A percentile compares a stretch with the other conserved stretches of the same genome.
Evolutionary conservation across 768 basidiomycete genomes (phyloP).

Genomic region (Amyloporia xantha): DNA sequence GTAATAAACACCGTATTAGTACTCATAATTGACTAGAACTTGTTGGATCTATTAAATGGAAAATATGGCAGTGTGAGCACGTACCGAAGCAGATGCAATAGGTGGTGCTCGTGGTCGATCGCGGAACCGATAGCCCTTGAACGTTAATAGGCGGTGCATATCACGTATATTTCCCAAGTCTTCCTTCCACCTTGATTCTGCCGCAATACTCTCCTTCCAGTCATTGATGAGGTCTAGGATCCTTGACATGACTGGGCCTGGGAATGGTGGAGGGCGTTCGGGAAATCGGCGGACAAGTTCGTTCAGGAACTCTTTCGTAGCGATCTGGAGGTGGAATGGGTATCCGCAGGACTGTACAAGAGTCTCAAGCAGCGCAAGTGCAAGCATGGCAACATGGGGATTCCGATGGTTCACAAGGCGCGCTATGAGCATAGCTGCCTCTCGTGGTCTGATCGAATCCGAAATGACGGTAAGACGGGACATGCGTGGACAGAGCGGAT

Average conservation of each 20-base stretch:
- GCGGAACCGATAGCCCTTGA: constrained; percentile 86
- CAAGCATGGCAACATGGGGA: constrained; percentile 83
- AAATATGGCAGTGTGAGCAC: not conserved
- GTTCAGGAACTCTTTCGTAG: constrained; percentile 97
- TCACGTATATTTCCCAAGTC: constrained; percentile 96
- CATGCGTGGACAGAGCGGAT: not conserved
- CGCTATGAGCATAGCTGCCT: constrained; percentile 82
- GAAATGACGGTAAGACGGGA: not conserved
- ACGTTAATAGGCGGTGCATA: constrained; percentile 91
- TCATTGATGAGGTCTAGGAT: constrained; percentile 88
- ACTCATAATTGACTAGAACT: not conserved
- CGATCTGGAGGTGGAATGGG: constrained; percentile 92
- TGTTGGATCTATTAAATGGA: not conserved
- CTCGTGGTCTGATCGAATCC: constrained; percentile 60
- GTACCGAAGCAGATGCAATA: constrained; percentile 36
- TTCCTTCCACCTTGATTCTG: constrained; percentile 87
- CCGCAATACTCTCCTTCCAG: constrained; percentile 94
- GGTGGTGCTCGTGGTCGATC: constrained; percentile 34
- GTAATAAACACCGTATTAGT: constrained; percentile 2
- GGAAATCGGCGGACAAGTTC: constrained; percentile 97
- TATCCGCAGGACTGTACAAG: constrained; percentile 96
- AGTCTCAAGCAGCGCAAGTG: constrained; percentile 81
- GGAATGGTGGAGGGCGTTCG: constrained; percentile 93
- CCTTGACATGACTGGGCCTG: constrained; percentile 89
- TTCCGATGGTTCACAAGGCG: constrained; percentile 88